Percentiles rank a stretch among this genome's conserved stretches.
Evolutionary conservation across 1,139 yeast species (phyloP).

Genomic region (Nadsonia commutata): DNA sequence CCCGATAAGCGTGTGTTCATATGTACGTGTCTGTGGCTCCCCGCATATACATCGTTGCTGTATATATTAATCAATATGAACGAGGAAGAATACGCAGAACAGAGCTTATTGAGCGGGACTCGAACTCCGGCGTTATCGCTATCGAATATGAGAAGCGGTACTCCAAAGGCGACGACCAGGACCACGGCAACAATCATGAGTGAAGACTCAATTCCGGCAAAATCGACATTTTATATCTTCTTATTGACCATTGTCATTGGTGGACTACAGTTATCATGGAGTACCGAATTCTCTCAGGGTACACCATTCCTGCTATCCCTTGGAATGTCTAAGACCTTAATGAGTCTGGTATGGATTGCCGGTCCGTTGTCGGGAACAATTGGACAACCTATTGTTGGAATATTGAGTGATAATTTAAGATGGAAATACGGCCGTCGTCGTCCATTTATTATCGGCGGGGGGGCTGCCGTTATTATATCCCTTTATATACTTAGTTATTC

Average conservation of each 20-base stretch:
- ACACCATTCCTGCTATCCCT: conserved; percentile 35
- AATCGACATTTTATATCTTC: conserved; percentile 30
- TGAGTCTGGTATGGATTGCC: conserved; percentile 47
- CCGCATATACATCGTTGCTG: too few species aligned
- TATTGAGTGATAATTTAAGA: conserved; percentile 36
- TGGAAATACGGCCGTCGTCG: conserved; percentile 35
- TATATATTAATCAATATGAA: too few species aligned
- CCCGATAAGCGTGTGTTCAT: too few species aligned
- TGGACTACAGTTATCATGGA: conserved; percentile 40
- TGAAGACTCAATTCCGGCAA: conserved; percentile 28
- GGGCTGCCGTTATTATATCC: conserved; percentile 31
- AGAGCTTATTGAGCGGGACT: too few species aligned
- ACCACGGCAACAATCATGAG: conserved; percentile 9
- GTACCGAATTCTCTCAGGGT: conserved; percentile 40
- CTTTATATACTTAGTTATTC: conserved; percentile 35
- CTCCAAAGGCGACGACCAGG: too few species aligned
- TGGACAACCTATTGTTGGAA: conserved; percentile 47
- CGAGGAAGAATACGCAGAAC: too few species aligned
- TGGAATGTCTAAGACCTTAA: conserved; percentile 36
- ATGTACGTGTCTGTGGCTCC: too few species aligned
- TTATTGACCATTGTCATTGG: conserved; percentile 34
- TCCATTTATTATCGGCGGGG: conserved; percentile 41
- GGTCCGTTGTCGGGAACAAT: conserved; percentile 47
- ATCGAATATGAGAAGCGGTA: too few species aligned
- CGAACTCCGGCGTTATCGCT: too few species aligned